These are phyloP conservation scores for Mrakia gelida DNA, from an alignment of 768 basidiomycete species.

Conservation along the genomic window DNA sequence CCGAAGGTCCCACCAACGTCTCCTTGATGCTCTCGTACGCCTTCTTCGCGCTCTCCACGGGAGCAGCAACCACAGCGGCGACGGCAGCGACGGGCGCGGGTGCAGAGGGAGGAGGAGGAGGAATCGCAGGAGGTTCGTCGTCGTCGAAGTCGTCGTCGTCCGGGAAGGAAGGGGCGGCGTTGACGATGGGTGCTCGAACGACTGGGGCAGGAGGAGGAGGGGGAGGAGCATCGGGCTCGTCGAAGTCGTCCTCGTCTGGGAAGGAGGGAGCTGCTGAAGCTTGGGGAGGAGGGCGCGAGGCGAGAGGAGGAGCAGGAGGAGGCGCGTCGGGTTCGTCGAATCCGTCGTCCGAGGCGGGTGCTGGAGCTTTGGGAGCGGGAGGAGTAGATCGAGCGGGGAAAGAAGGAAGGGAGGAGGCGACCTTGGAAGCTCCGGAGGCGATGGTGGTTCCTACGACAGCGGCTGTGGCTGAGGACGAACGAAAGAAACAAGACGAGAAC, in stretches of 20 bases:
- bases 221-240: constrained; percentile 38
- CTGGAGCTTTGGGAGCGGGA: not conserved
- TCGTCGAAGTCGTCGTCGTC: constrained; percentile 46
- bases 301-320: constrained; percentile 14
- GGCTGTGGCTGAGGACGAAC: constrained; percentile 6
- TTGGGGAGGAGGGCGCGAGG: constrained; percentile 21
- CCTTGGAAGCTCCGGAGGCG: not conserved
- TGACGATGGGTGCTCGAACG: not conserved
- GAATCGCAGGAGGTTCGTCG: constrained; percentile 1
- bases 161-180: constrained; percentile 23
- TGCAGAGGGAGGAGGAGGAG: constrained; percentile 4
- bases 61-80: not conserved
- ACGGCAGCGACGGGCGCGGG: not conserved
- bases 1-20: constrained; percentile 12
- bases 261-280: constrained; percentile 6
- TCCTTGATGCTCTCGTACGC: constrained; percentile 13
- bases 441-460: constrained; percentile 28
- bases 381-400: constrained; percentile 6
- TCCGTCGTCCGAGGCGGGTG: not conserved
- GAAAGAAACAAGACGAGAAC: not conserved
- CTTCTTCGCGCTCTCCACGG: constrained; percentile 3
- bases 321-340: constrained; percentile 15
- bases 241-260: constrained; percentile 25
- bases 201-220: constrained; percentile 40
- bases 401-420: not conserved